Conservation (phyloP, 768 basidiomycete genomes). For the Mycena chlorophos region DNA sequence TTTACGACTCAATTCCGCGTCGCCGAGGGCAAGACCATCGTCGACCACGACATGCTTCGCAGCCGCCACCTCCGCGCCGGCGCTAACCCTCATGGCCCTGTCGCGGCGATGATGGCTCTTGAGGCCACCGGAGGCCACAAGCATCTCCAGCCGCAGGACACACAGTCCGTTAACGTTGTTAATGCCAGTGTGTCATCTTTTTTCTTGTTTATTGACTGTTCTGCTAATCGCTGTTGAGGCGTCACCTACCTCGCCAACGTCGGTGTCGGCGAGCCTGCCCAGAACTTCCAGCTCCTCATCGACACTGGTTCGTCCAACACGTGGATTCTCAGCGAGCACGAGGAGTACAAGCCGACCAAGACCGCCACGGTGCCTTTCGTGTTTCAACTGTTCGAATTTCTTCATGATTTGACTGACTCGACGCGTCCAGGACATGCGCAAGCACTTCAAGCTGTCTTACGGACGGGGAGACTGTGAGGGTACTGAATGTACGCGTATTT, state of each 20-base stretch:
- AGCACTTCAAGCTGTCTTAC: constrained; percentile 36
- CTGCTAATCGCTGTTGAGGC: not conserved
- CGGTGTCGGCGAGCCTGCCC: constrained; percentile 6
- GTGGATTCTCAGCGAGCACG: constrained; percentile 43
- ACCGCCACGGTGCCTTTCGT: constrained; percentile 30
- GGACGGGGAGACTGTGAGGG: constrained; percentile 48
- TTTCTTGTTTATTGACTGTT: not conserved
- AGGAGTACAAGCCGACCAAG: constrained; percentile 35
- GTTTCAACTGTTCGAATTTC: no score
- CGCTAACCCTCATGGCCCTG: constrained; percentile 14
- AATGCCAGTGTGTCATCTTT: constrained; percentile 7
- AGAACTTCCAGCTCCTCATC: constrained; percentile 19
- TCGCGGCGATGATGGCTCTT: not conserved
- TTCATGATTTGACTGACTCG: not conserved
- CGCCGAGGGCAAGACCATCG: not conserved
- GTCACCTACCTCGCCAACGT: constrained; percentile 15
- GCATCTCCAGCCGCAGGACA: not conserved
- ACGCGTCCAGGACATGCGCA: constrained; percentile 11
- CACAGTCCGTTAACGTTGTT: not conserved
- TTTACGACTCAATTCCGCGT: constrained; percentile 15
- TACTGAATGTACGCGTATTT: constrained; percentile 15
- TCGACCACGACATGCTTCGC: constrained; percentile 12
- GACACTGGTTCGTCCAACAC: constrained; percentile 48
- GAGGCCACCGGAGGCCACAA: not conserved
- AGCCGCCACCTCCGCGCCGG: constrained; percentile 13